phyloP scores from a whole-genome alignment of 208 protist species.

The Leishmania turanica region DNA sequence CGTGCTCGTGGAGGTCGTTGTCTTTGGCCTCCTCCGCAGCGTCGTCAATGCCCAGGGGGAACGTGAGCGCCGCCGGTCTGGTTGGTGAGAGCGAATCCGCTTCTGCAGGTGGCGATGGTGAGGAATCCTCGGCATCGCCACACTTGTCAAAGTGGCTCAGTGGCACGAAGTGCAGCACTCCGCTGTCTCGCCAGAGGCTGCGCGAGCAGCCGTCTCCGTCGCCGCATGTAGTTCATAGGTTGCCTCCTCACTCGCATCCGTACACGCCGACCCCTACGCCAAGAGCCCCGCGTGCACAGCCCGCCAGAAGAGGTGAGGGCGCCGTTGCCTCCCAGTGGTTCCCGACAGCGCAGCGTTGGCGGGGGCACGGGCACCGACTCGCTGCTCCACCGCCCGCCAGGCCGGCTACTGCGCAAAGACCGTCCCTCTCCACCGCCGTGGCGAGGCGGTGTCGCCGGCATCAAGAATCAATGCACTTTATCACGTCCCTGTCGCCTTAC shows the following conservation, averaged over 20 bases:
- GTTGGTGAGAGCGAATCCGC: not conserved
- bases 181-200: not conserved
- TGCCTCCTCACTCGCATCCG: not conserved
- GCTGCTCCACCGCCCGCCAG: not conserved
- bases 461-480: not conserved
- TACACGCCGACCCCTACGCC: not conserved
- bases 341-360: not conserved
- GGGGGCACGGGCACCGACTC: not conserved
- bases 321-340: not conserved
- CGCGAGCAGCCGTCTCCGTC: constrained; percentile 6
- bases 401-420: no score
- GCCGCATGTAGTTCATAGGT: not conserved
- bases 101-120: not conserved
- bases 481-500: constrained; percentile 9
- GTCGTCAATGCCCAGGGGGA: not conserved
- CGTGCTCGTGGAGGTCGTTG: not conserved
- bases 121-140: not conserved
- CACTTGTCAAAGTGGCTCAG: not conserved
- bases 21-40: not conserved
- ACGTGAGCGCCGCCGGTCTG: not conserved
- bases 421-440: no score
- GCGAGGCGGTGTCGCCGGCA: not conserved
- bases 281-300: not conserved
- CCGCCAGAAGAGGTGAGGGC: not conserved
- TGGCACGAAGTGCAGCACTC: not conserved